Conservation (phyloP, 2,329 filamentous ascomycete species). For the Cercospora sp. region DNA sequence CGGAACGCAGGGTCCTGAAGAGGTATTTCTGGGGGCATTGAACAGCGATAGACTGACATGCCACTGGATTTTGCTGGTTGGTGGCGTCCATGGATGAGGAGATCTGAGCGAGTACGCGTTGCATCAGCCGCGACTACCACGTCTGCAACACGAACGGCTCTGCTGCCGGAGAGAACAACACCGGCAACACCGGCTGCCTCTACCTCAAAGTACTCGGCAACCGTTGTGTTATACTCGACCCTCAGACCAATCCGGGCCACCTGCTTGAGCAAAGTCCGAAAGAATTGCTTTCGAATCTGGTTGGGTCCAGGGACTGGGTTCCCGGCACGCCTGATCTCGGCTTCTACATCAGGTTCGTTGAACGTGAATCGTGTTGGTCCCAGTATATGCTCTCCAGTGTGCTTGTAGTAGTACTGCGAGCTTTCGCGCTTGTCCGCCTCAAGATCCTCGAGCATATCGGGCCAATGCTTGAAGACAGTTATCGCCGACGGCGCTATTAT, state of each 20-base stretch:
- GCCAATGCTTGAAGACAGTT: conserved; percentile 57
- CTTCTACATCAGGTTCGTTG: conserved; percentile 17
- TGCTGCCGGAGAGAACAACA: conserved; percentile 42
- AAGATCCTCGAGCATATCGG: conserved; percentile 44
- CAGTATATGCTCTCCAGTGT: conserved; percentile 25
- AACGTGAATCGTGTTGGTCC: conserved; percentile 17
- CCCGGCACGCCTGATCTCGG: conserved; percentile 16
- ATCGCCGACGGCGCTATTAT: conserved; percentile 41
- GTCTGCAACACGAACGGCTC: conserved; percentile 43
- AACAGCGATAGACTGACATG: conserved; percentile 8
- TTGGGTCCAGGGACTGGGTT: conserved; percentile 23
- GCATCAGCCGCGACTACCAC: conserved; percentile 41
- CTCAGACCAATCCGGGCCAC: conserved; percentile 48
- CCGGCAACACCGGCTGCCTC: conserved; percentile 34
- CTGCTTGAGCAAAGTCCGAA: conserved; percentile 52
- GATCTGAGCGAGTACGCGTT: conserved; percentile 44
- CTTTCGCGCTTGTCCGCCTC: conserved; percentile 31
- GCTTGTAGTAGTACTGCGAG: conserved; percentile 18
- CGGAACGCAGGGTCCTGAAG: conserved; percentile 28
- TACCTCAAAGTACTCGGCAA: conserved; percentile 50
- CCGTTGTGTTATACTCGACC: conserved; percentile 45
- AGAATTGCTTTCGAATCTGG: conserved; percentile 27
- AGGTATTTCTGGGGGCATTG: conserved; percentile 22
- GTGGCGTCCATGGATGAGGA: conserved; percentile 45
- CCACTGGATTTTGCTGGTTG: background rate